Evolutionary conservation across 1,139 yeast genomes (phyloP).

Genomic region (Eremothecium gossypii): DNA sequence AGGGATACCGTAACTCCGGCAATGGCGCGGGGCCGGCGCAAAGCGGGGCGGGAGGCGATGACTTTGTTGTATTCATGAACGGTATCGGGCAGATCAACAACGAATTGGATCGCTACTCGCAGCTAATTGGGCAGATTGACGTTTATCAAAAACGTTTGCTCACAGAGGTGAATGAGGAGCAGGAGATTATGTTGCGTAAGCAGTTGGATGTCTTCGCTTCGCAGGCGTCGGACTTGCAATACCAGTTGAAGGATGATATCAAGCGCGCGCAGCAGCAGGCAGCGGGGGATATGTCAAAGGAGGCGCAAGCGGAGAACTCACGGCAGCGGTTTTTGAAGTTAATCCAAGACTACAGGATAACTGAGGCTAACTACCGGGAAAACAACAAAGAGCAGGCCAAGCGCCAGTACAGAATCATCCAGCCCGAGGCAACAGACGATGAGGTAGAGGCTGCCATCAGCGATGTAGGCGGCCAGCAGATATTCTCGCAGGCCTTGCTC

Average conservation of each 20-base stretch:
- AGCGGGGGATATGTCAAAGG: constrained; percentile 66
- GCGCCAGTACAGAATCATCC: constrained; percentile 85
- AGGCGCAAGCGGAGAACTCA: constrained; percentile 83
- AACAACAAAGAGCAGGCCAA: constrained; percentile 82
- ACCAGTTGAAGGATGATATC: constrained; percentile 63
- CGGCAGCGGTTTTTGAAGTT: constrained; percentile 78
- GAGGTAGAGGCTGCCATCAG: constrained; percentile 80
- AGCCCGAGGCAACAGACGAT: constrained; percentile 83
- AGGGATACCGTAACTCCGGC: constrained; percentile 2
- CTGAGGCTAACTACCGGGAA: constrained; percentile 81
- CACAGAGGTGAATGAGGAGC: constrained; percentile 79
- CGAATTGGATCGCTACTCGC: constrained; percentile 72
- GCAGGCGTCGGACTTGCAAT: constrained; percentile 74
- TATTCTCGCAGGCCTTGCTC: constrained; percentile 87
- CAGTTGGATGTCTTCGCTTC: constrained; percentile 71
- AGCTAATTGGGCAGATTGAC: constrained; percentile 67
- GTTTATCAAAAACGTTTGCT: constrained; percentile 73
- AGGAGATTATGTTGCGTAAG: constrained; percentile 58
- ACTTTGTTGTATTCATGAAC: constrained; percentile 70
- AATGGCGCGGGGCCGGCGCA: constrained; percentile 7
- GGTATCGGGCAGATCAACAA: constrained; percentile 76
- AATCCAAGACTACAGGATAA: constrained; percentile 77
- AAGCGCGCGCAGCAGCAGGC: constrained; percentile 69
- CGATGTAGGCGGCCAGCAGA: constrained; percentile 78
- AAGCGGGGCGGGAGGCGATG: constrained; percentile 32